Conservation (phyloP, 371 early-diverging fungal genomes). For the Dinochytrium kinnereticum region DNA sequence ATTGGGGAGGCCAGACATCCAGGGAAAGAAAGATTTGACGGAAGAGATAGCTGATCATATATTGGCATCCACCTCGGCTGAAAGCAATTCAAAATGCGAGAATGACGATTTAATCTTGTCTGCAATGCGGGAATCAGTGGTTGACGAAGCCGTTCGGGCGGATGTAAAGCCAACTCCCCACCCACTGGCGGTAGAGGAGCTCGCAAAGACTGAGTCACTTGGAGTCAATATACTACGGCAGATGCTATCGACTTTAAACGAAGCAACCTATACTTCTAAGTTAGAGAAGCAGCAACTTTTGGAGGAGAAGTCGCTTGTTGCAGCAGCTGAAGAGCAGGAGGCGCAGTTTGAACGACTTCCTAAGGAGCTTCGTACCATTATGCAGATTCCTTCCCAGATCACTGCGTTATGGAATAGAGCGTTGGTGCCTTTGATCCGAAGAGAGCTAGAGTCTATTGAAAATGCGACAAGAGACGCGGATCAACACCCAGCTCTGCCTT, state of each 20-base stretch:
- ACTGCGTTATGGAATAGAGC: slow-evolving; percentile 81
- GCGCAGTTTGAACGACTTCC: slow-evolving; percentile 52
- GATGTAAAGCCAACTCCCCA: neutral
- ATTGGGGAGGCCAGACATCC: slow-evolving; percentile 24
- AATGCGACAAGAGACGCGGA: slow-evolving; percentile 38
- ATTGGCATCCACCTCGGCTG: too few relatives aligned
- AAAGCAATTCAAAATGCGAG: too few relatives aligned
- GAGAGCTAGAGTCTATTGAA: slow-evolving; percentile 59
- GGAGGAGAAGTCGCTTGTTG: slow-evolving; percentile 82
- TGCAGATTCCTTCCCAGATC: slow-evolving; percentile 55
- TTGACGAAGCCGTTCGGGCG: neutral
- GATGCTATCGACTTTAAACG: slow-evolving; percentile 66
- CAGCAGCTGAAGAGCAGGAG: slow-evolving; percentile 66
- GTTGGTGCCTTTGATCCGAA: slow-evolving; percentile 67
- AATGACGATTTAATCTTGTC: slow-evolving; percentile 42
- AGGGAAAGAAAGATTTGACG: too few relatives aligned
- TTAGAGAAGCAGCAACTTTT: slow-evolving; percentile 82
- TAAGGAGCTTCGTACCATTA: slow-evolving; percentile 60
- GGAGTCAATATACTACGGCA: slow-evolving; percentile 81
- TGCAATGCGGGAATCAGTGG: slow-evolving; percentile 36
- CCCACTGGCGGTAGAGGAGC: neutral
- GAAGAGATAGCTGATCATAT: too few relatives aligned
- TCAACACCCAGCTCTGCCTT: slow-evolving; percentile 63
- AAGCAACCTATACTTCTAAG: slow-evolving; percentile 66
- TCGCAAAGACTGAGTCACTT: slow-evolving; percentile 51